phyloP scores from a whole-genome alignment of 208 protist species.

The Trypanosoma caninum region DNA sequence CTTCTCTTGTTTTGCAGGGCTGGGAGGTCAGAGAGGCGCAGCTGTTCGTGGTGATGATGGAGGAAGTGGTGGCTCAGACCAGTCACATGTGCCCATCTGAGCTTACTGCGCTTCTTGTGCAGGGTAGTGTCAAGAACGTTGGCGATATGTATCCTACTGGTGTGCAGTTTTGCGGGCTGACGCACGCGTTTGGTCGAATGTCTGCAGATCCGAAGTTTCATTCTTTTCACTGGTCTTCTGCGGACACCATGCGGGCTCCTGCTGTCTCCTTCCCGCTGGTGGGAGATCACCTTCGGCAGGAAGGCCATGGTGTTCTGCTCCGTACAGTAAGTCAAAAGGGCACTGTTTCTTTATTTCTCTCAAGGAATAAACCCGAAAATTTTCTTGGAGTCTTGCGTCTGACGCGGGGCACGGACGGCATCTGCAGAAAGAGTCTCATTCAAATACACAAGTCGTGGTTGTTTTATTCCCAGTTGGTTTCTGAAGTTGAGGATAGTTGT shows the following conservation, averaged over 20 bases:
- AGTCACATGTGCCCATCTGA: conserved; percentile 20
- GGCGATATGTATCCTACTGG: not conserved
- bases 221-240: conserved; percentile 20
- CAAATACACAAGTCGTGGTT: conserved; percentile 9
- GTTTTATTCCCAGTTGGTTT: conserved; percentile 14
- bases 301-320: not conserved
- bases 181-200: conserved; percentile 2
- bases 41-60: not conserved
- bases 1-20: not conserved
- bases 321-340: conserved; percentile 2
- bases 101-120: conserved; percentile 19
- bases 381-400: conserved; percentile 11
- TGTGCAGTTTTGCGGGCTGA: conserved; percentile 13
- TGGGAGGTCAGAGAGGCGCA: not conserved
- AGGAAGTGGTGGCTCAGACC: conserved; percentile 10
- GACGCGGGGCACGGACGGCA: not conserved
- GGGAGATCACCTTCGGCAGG: conserved; percentile 3
- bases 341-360: conserved; percentile 11
- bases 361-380: not conserved
- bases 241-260: conserved; percentile 4
- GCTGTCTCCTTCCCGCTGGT: conserved; percentile 17
- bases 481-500: not conserved
- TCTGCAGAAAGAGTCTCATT: not conserved
- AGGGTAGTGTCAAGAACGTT: too few relatives aligned
- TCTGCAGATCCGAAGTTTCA: not conserved